These are phyloP conservation scores for Penicillium roqueforti DNA, from an alignment of 495 filamentous ascomycete species.

Conservation along the genomic window DNA sequence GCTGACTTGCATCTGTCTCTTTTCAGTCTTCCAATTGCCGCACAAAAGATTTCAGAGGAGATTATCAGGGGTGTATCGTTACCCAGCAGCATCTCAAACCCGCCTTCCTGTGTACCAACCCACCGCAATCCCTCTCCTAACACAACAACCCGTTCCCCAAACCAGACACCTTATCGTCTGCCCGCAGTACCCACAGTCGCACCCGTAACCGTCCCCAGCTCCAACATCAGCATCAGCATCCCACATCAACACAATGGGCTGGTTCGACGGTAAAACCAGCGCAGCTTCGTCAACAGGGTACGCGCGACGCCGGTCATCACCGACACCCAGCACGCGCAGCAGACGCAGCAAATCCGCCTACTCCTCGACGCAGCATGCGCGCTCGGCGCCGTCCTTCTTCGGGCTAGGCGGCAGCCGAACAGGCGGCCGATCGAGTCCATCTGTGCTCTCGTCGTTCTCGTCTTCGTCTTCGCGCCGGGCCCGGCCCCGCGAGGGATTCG, in stretches of 20 bases:
- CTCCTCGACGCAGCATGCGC: slow-evolving; percentile 36
- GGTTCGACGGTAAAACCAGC: slow-evolving; percentile 43
- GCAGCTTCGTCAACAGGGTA: slow-evolving; percentile 17
- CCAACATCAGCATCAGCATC: too few relatives aligned
- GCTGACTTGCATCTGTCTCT: slow-evolving; percentile 26
- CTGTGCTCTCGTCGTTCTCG: slow-evolving; percentile 52
- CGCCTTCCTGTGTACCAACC: not conserved
- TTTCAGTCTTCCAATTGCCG: slow-evolving; percentile 19
- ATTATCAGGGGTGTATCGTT: not conserved
- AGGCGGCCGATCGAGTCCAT: slow-evolving; percentile 42
- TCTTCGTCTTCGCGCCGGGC: slow-evolving; percentile 57
- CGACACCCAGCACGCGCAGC: slow-evolving; percentile 5
- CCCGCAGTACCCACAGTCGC: not conserved
- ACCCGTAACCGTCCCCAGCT: not conserved
- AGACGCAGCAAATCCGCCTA: slow-evolving; percentile 34
- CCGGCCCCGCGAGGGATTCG: slow-evolving; percentile 69
- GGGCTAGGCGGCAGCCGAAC: slow-evolving; percentile 27
- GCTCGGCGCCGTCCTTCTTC: slow-evolving; percentile 51
- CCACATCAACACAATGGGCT: slow-evolving; percentile 40
- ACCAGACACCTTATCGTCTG: not conserved
- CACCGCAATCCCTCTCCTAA: not conserved
- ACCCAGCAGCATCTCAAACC: not conserved
- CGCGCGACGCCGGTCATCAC: slow-evolving; percentile 36
- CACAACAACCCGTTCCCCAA: not conserved
- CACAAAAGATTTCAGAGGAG: slow-evolving; percentile 8